A percentile compares a stretch with the other conserved stretches of the same genome.
These are phyloP conservation scores for Tylopilus sp. DNA, from an alignment of 1,284 basidiomycete genomes.

Conservation along the genomic window DNA sequence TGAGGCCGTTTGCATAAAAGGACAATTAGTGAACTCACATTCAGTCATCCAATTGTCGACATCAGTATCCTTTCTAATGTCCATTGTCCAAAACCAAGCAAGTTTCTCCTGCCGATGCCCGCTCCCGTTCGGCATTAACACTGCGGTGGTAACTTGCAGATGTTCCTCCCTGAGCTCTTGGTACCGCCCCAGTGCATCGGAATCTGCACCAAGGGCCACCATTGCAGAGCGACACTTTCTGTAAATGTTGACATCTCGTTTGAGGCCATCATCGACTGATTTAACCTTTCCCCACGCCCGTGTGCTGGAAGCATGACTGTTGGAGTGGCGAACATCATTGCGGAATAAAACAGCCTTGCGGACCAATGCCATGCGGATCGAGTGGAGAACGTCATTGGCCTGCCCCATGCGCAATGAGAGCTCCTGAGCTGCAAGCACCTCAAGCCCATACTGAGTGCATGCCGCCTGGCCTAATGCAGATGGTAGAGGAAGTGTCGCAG, in stretches of 20 bases:
- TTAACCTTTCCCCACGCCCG: neutral
- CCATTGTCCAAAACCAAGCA: conserved; percentile 2
- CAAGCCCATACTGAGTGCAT: neutral
- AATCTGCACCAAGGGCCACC: neutral
- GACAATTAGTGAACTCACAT: neutral
- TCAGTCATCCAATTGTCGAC: conserved; percentile 8
- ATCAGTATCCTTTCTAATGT: neutral
- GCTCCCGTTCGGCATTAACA: neutral
- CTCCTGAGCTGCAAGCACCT: neutral
- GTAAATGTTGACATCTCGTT: neutral
- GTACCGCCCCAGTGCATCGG: neutral
- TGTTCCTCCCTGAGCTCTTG: neutral
- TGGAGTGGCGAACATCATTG: no score
- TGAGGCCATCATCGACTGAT: neutral
- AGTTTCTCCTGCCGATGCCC: neutral
- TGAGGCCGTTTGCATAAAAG: no score
- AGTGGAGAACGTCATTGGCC: neutral
- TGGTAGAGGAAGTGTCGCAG: neutral
- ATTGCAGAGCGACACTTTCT: neutral
- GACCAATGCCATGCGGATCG: no score
- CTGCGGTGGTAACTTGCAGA: neutral
- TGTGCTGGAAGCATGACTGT: no score
- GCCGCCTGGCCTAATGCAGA: neutral
- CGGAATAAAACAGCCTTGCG: no score
- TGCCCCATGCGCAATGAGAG: neutral